These are phyloP conservation scores for Theileria equi DNA, from an alignment of 169 alveolate genomes.

Conservation along the genomic window DNA sequence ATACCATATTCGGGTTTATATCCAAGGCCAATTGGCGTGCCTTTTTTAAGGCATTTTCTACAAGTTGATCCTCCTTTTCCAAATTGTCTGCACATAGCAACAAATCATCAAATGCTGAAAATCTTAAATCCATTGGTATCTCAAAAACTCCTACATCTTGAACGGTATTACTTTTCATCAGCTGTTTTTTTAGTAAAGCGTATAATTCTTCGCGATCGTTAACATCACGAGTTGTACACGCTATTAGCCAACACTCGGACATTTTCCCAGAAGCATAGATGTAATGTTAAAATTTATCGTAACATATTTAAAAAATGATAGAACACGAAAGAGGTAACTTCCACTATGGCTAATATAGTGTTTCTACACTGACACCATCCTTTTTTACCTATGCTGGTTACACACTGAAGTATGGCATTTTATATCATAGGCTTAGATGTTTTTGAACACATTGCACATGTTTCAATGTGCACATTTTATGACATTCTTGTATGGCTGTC, in stretches of 20 bases:
- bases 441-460: too few species aligned
- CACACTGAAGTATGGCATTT: too few species aligned
- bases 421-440: too few species aligned
- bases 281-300: too few species aligned
- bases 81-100: conserved; percentile 78
- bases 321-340: neutral
- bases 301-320: conserved; percentile 2
- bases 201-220: conserved; percentile 70
- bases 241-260: conserved; percentile 61
- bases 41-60: conserved; percentile 74
- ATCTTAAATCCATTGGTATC: conserved; percentile 77
- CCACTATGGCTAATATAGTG: neutral
- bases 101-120: conserved; percentile 78
- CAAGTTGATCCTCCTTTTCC: conserved; percentile 76
- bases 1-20: conserved; percentile 68
- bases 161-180: conserved; percentile 63
- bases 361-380: neutral
- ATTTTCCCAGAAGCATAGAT: too few species aligned
- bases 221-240: conserved; percentile 66
- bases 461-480: too few species aligned
- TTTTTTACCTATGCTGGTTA: neutral
- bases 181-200: conserved; percentile 63
- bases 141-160: conserved; percentile 72
- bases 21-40: conserved; percentile 72
- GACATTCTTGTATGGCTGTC: too few species aligned